These are phyloP conservation scores for Capsella bursapastoris DNA, from an alignment of 345 rosid species.

Conservation along the genomic window DNA sequence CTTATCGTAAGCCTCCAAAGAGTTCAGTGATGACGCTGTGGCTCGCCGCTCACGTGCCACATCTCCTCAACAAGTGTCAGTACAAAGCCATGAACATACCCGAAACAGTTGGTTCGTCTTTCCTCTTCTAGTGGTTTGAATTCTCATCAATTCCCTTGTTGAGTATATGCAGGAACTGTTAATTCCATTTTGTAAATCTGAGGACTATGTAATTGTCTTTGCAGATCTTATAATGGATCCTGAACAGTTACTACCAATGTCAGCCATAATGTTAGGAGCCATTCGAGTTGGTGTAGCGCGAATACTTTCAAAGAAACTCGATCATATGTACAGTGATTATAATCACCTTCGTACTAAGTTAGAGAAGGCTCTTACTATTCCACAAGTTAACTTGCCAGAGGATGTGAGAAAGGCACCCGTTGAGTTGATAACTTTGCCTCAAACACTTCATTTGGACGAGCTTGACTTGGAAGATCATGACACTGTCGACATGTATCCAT, in stretches of 20 bases:
- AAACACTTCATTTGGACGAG: conserved; percentile 65
- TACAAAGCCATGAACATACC: conserved; percentile 71
- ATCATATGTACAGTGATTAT: conserved; percentile 72
- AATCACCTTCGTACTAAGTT: conserved; percentile 25
- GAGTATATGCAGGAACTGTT: too few relatives aligned
- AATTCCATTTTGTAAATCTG: too few relatives aligned
- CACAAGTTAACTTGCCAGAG: conserved; percentile 46
- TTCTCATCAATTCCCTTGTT: too few relatives aligned
- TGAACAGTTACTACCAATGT: conserved; percentile 65
- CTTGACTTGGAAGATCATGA: conserved; percentile 28
- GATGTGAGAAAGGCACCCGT: conserved; percentile 64
- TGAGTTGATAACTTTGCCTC: conserved; percentile 73
- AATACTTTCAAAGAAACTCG: conserved; percentile 85
- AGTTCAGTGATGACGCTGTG: conserved; percentile 80
- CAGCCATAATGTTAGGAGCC: conserved; percentile 76
- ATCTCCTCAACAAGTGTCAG: conserved; percentile 77
- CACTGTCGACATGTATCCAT: conserved; percentile 47
- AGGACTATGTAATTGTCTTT: neutral
- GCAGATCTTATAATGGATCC: conserved; percentile 71
- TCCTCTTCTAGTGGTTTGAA: neutral
- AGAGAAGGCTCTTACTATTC: too few relatives aligned
- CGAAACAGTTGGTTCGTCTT: conserved; percentile 68
- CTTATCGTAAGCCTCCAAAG: conserved; percentile 56
- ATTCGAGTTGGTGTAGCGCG: conserved; percentile 84
- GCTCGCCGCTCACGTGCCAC: conserved; percentile 86